These are phyloP conservation scores for Leucaena leucocephala DNA, from an alignment of 306 rosid genomes.

Conservation along the genomic window DNA sequence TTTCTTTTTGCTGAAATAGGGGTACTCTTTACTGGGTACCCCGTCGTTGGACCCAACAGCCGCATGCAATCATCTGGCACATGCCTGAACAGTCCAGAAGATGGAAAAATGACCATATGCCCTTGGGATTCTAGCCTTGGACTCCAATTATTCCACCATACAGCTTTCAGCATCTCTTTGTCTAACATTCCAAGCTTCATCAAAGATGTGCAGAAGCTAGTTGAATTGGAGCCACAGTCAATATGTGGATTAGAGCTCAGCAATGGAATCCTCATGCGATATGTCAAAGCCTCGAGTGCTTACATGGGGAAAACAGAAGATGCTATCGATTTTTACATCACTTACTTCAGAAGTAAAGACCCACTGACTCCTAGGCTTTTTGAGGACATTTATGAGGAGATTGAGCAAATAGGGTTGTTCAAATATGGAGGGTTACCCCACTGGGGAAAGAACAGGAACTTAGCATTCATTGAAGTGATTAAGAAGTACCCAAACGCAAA, in stretches of 20 bases:
- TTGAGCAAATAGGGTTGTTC: slow-evolving; percentile 75
- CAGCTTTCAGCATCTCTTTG: slow-evolving; percentile 59
- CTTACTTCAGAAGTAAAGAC: slow-evolving; percentile 67
- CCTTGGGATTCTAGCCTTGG: slow-evolving; percentile 68
- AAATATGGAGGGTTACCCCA: slow-evolving; percentile 81
- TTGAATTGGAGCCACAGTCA: slow-evolving; percentile 54
- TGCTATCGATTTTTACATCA: slow-evolving; percentile 66
- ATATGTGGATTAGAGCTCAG: slow-evolving; percentile 68
- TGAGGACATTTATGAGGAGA: slow-evolving; percentile 73
- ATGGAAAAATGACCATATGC: slow-evolving; percentile 46
- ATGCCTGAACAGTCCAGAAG: slow-evolving; percentile 53
- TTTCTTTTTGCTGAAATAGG: slow-evolving; percentile 43
- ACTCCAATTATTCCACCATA: slow-evolving; percentile 63
- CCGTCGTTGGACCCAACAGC: slow-evolving; percentile 67
- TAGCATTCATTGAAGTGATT: slow-evolving; percentile 59
- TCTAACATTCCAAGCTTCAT: slow-evolving; percentile 49
- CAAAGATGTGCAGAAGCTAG: slow-evolving; percentile 65
- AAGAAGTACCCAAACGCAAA: slow-evolving; percentile 46
- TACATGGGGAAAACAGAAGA: slow-evolving; percentile 72
- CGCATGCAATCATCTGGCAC: slow-evolving; percentile 72
- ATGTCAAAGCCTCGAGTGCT: slow-evolving; percentile 67
- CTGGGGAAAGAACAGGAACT: slow-evolving; percentile 78
- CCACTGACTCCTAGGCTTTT: slow-evolving; percentile 67
- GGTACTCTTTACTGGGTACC: slow-evolving; percentile 60
- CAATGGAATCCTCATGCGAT: slow-evolving; percentile 80